Percentiles rank a stretch among this genome's conserved stretches.
These are phyloP conservation scores for Curvularia sp. DNA, from an alignment of 2,329 filamentous ascomycete species.

Conservation along the genomic window DNA sequence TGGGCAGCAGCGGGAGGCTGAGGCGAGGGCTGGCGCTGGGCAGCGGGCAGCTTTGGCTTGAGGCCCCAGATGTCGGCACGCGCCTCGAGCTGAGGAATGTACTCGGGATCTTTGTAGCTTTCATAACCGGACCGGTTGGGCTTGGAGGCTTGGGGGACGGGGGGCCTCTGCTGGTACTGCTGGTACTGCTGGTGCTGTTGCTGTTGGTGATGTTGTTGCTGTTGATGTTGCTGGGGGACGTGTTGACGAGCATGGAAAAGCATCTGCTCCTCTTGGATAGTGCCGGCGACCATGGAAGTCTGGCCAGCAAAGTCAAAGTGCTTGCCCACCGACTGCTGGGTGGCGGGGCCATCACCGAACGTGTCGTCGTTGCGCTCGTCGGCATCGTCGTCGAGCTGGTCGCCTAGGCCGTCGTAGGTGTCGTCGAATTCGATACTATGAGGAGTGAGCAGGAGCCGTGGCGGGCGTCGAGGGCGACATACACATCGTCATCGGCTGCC, in stretches of 20 bases:
- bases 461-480: slow-evolving; percentile 40
- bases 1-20: slow-evolving; percentile 27
- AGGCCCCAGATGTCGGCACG: slow-evolving; percentile 93
- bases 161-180: slow-evolving; percentile 47
- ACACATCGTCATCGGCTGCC: slow-evolving; percentile 66
- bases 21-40: slow-evolving; percentile 41
- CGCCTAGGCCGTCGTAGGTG: slow-evolving; percentile 93
- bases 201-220: slow-evolving; percentile 30
- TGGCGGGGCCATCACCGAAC: slow-evolving; percentile 66
- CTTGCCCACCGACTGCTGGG: slow-evolving; percentile 71
- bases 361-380: slow-evolving; percentile 98
- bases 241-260: slow-evolving; percentile 78
- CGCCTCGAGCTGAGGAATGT: slow-evolving; percentile 87
- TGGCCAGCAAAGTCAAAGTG: slow-evolving; percentile 98
- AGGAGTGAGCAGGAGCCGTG: slow-evolving; percentile 54
- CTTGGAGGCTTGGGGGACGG: slow-evolving; percentile 58
- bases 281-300: slow-evolving; percentile 84
- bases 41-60: slow-evolving; percentile 64
- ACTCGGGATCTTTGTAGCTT: slow-evolving; percentile 83
- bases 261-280: slow-evolving; percentile 89
- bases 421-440: slow-evolving; percentile 89
- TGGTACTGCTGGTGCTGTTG: slow-evolving; percentile 26
- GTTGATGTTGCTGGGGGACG: slow-evolving; percentile 50
- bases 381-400: slow-evolving; percentile 87
- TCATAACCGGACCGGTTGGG: slow-evolving; percentile 86